phyloP scores from a whole-genome alignment of 2,329 filamentous ascomycete species.

The Simplicillium sp. region DNA sequence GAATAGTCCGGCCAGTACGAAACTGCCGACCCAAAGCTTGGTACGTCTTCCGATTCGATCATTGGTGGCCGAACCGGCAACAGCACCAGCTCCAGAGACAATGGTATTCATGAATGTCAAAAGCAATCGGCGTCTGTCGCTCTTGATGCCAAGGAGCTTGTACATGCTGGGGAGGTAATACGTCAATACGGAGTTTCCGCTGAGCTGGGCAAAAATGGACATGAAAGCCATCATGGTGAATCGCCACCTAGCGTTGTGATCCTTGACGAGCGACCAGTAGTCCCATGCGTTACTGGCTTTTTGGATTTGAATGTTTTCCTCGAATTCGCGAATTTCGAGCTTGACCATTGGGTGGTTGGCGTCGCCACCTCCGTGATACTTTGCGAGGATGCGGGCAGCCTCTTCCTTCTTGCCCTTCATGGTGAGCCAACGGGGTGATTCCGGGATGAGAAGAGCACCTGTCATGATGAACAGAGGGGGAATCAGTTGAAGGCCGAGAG shows the following conservation, averaged over 20 bases:
- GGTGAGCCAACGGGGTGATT: slow-evolving; percentile 32
- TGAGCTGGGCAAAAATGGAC: slow-evolving; percentile 44
- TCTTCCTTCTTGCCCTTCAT: slow-evolving; percentile 24
- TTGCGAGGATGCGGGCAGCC: slow-evolving; percentile 24
- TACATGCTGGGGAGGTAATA: slow-evolving; percentile 48
- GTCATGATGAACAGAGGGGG: slow-evolving; percentile 25
- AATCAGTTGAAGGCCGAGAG: slow-evolving; percentile 26
- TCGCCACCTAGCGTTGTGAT: slow-evolving; percentile 35
- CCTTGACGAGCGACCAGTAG: slow-evolving; percentile 41
- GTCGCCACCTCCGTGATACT: slow-evolving; percentile 21
- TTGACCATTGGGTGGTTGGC: slow-evolving; percentile 24
- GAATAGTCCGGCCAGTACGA: slow-evolving; percentile 34
- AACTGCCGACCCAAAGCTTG: slow-evolving; percentile 39
- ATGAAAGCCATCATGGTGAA: slow-evolving; percentile 42
- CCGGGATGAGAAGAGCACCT: slow-evolving; percentile 25
- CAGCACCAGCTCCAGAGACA: slow-evolving; percentile 31
- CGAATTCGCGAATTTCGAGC: slow-evolving; percentile 30
- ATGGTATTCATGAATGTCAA: slow-evolving; percentile 37
- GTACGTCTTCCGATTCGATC: slow-evolving; percentile 24
- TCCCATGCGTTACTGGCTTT: slow-evolving; percentile 41
- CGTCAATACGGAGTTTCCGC: slow-evolving; percentile 37
- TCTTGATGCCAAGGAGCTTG: slow-evolving; percentile 41
- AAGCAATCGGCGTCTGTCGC: slow-evolving; percentile 36
- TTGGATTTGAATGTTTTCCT: slow-evolving; percentile 23
- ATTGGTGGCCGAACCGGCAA: slow-evolving; percentile 20